Evolutionary conservation across 1,139 yeast species (phyloP).

Genomic region (Nakaseomyces uthaithaninus): DNA sequence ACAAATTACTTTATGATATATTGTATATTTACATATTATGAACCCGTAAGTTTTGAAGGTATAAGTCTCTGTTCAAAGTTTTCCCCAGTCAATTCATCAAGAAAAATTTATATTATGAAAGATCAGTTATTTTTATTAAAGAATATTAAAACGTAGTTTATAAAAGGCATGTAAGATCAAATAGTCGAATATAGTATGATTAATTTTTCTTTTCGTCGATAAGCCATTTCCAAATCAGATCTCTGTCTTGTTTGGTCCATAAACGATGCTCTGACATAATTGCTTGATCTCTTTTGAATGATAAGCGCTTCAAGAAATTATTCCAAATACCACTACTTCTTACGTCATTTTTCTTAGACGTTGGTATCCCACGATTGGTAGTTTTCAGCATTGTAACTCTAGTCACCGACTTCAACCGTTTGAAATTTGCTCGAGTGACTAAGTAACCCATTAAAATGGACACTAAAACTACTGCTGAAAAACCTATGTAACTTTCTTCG

Average conservation of each 20-base stretch:
- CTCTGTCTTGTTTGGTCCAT: constrained; percentile 41
- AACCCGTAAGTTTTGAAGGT: neutral
- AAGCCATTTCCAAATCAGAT: constrained; percentile 68
- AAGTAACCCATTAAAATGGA: constrained; percentile 37
- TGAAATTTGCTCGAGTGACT: constrained; percentile 36
- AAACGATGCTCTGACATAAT: neutral
- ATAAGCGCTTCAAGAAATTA: neutral
- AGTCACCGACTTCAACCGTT: constrained; percentile 38
- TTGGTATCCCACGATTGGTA: constrained; percentile 11
- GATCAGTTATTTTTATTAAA: too few relatives aligned
- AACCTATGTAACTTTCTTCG: constrained; percentile 56
- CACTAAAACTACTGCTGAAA: constrained; percentile 37
- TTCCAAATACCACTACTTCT: neutral
- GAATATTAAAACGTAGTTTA: too few relatives aligned
- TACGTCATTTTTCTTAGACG: neutral
- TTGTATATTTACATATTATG: constrained; percentile 1
- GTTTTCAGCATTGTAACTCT: constrained; percentile 38
- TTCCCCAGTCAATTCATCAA: too few relatives aligned
- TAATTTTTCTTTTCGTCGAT: constrained; percentile 46
- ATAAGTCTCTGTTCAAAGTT: constrained; percentile 2
- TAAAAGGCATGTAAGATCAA: neutral
- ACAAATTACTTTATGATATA: constrained; percentile 5
- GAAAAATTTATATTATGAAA: too few relatives aligned
- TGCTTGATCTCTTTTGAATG: neutral
- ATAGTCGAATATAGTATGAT: neutral